Evolutionary conservation across 2,329 filamentous ascomycete species (phyloP), one percentile per base, ranked within the genome.

Genomic region (Fusarium zealandicum): DNA sequence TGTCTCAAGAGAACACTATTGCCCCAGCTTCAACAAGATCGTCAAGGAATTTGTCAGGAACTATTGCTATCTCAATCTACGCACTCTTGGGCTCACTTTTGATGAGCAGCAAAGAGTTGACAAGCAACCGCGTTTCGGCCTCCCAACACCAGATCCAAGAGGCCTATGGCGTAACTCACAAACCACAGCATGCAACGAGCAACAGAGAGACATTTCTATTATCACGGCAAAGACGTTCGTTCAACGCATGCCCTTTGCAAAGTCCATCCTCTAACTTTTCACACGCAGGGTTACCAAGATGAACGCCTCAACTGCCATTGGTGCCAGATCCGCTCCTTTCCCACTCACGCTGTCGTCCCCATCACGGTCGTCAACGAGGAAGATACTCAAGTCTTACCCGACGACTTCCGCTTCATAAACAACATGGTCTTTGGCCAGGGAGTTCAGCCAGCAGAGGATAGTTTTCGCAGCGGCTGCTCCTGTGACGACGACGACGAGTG

Each of bases 371-470:
- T 86, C 44, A 93, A 93, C 67, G 75, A 79, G 0, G 73, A 83
- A 2, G 86, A 89, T 61, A 73, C 79, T 51, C 78, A 65, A 61
- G 79, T 63, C n/a, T 75, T 86, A 12, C 86, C 89, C 0, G 73
- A 83, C 0, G 75, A 82, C 32, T 96, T 95, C 64, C 78, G 78
- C 0, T 93, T 93, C 70, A 87, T 92, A 46, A 77, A 86, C 6
- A 72, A 80, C 1, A 86, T 85, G 9, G 75, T 88, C 4, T 76
- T 90, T 1, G 75, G 82, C 3, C 64, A 80, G 1, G 88, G 84
- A 16, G 87, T 93, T 0, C 71, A 81, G 36, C 78, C 80, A 11
- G 82, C 82, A 4, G 82, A 83, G 55, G 75, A 78, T 40, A 87
- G 80, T 22, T 89, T 90, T 48, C 82, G 86, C 58, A 81, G 80